These are phyloP conservation scores for Artomyces pyxidatus DNA, from an alignment of 768 basidiomycete species.

Conservation along the genomic window DNA sequence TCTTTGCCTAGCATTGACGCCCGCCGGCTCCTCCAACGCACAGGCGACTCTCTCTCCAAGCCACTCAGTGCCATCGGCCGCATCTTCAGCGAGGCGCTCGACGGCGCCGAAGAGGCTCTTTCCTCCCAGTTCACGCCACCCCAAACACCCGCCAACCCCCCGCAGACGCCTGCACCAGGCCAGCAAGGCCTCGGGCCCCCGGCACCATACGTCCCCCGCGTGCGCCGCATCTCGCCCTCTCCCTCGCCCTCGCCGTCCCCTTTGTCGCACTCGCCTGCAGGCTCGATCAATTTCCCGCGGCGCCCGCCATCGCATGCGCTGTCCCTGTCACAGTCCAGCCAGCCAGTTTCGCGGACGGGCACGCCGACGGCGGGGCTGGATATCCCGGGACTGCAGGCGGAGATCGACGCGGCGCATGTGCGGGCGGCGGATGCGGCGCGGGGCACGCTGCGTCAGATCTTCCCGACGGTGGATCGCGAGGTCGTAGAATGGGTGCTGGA, in stretches of 20 bases:
- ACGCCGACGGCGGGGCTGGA: slow-evolving; percentile 19
- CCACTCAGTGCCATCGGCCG: slow-evolving; percentile 84
- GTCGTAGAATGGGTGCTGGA: slow-evolving; percentile 86
- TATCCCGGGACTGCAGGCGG: slow-evolving; percentile 56
- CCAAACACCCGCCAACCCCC: slow-evolving; percentile 2
- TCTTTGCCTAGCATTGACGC: slow-evolving; percentile 67
- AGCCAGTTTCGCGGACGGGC: slow-evolving; percentile 8
- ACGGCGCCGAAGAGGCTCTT: slow-evolving; percentile 47
- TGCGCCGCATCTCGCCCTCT: slow-evolving; percentile 45
- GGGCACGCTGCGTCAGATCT: slow-evolving; percentile 81
- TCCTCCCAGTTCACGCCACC: slow-evolving; percentile 21
- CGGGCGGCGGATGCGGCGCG: slow-evolving; percentile 62
- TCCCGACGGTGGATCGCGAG: slow-evolving; percentile 75
- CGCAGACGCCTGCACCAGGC: neutral
- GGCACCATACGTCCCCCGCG: slow-evolving; percentile 70
- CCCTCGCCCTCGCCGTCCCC: slow-evolving; percentile 16
- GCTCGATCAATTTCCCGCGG: slow-evolving; percentile 27
- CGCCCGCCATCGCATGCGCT: neutral
- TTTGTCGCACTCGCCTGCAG: slow-evolving; percentile 18
- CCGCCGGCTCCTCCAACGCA: slow-evolving; percentile 76
- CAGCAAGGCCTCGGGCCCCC: slow-evolving; percentile 24
- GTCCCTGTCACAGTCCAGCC: too few relatives aligned
- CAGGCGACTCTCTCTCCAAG: slow-evolving; percentile 85
- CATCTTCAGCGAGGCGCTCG: slow-evolving; percentile 80
- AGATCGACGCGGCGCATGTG: slow-evolving; percentile 74